Evolutionary conservation across 257 asterid species (phyloP).

Genomic region (Henckelia pumila): DNA sequence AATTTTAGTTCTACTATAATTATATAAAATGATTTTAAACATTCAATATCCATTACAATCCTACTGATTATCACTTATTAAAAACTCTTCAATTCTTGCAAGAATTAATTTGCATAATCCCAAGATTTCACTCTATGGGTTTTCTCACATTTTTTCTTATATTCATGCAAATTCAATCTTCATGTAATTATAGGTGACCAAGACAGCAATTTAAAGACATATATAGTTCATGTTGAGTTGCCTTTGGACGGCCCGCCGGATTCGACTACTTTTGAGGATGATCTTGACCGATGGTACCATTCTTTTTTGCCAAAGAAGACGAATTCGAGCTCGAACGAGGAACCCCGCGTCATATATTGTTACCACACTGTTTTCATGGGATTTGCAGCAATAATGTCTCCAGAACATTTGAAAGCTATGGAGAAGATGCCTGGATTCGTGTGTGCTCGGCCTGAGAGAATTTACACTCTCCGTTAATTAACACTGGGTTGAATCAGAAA

Average conservation of each 20-base stretch:
- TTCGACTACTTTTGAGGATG: slow-evolving; percentile 13
- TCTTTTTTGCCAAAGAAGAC: slow-evolving; percentile 34
- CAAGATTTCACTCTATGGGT: slow-evolving; percentile 19
- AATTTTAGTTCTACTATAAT: too few relatives aligned
- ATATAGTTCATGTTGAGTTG: slow-evolving; percentile 36
- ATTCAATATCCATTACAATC: too few relatives aligned
- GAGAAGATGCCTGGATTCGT: slow-evolving; percentile 34
- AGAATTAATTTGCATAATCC: too few relatives aligned
- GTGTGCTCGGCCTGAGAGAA: slow-evolving; percentile 29
- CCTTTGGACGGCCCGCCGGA: slow-evolving; percentile 2
- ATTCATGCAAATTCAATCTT: slow-evolving; percentile 2
- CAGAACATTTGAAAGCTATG: slow-evolving; percentile 28
- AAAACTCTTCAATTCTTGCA: too few relatives aligned
- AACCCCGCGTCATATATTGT: slow-evolving; percentile 29
- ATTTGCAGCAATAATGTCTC: slow-evolving; percentile 32
- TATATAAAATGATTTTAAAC: too few relatives aligned
- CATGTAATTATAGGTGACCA: slow-evolving; percentile 7
- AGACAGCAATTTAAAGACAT: slow-evolving; percentile 22
- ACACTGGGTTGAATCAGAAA: too few relatives aligned
- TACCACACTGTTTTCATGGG: slow-evolving; percentile 40
- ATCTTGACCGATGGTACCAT: slow-evolving; percentile 28
- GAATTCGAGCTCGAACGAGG: too few relatives aligned
- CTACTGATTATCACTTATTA: too few relatives aligned
- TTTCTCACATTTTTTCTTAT: slow-evolving; percentile 18
- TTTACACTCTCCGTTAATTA: slow-evolving; percentile 7